Evolutionary conservation across 2,329 filamentous ascomycete genomes (phyloP).

Genomic region (Microascus cirrosus): DNA sequence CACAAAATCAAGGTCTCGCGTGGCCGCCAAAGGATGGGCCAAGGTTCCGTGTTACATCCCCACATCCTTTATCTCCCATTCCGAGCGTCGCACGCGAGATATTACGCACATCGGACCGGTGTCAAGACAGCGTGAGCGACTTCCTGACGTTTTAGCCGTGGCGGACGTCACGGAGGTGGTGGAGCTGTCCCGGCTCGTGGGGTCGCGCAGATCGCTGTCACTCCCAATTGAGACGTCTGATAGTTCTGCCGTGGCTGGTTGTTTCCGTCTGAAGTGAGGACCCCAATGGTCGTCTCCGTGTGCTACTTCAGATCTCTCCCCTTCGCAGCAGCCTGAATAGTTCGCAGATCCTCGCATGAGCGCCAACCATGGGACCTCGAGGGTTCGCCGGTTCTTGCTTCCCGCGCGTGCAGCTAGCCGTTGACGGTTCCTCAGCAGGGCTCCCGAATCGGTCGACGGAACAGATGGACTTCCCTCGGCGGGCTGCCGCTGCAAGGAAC

Average conservation of each 20-base stretch:
- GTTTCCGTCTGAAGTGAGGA: neutral
- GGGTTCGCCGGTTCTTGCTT: no score
- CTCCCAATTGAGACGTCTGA: neutral
- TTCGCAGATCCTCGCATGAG: neutral
- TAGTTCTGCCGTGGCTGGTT: neutral
- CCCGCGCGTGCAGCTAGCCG: no score
- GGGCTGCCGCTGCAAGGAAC: neutral
- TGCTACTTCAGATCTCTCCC: neutral
- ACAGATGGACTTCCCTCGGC: neutral
- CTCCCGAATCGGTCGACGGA: neutral
- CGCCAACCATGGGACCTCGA: no score
- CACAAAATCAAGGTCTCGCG: neutral
- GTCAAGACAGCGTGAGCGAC: neutral
- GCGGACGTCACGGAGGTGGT: neutral
- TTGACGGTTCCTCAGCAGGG: neutral
- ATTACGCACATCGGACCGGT: neutral
- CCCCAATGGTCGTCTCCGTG: neutral
- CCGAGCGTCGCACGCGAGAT: neutral
- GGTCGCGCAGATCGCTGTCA: neutral
- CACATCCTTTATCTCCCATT: neutral
- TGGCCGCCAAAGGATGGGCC: neutral
- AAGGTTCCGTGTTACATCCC: neutral
- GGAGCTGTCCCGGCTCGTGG: neutral
- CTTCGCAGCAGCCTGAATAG: neutral
- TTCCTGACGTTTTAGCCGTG: neutral